Evolutionary conservation across 345 rosid genomes (phyloP), one percentile per base, ranked within the genome.

Genomic region (Eucalyptus sp.): DNA sequence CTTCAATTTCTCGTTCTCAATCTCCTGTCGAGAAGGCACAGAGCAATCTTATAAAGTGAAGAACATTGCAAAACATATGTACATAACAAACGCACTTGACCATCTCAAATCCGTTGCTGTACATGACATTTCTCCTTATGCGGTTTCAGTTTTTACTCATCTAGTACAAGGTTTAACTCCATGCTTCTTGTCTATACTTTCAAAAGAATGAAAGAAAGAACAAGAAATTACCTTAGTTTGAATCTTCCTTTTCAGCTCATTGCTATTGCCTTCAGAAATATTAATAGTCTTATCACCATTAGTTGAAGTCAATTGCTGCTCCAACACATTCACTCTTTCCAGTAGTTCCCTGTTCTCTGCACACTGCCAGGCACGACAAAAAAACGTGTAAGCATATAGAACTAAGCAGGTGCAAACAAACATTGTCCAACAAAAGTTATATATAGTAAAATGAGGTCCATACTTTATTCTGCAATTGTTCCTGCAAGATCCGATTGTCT

Each of bases 401-500:
- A 18, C 81, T 27, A n/a, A 62, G 37, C 37, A 87, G 50, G 71
- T 49, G 58, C 80, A 87, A 58, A 50, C 41, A 64, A 48, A 49
- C 51, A 22, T 37, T 29, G n/a, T 18, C 10, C 29, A n/a, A 48
- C 27, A 31, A 56, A 64, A 50, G 27, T n/a, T 20, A 15, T 31
- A 3, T 10, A 18, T n/a, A 84, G 88, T 58, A 89, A 88, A 86
- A 37, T 46, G 43, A 81, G 84, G 88, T 50, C 11, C 56, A 6
- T 9, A 98, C 99, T 99, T 98, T 98, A 89, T 93, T 89, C 91
- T 96, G 99, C 92, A 98, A 91, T 88, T 98, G 99, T 90, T 98
- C 99, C 92, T 98, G 99, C 88, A 98, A 98, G 91, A 98, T 93
- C 87, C 99, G 98, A 90, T 98, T 98, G 91, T 98, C 99, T 54